phyloP scores from a whole-genome alignment of 345 rosid species.

The Citrus australasica region DNA sequence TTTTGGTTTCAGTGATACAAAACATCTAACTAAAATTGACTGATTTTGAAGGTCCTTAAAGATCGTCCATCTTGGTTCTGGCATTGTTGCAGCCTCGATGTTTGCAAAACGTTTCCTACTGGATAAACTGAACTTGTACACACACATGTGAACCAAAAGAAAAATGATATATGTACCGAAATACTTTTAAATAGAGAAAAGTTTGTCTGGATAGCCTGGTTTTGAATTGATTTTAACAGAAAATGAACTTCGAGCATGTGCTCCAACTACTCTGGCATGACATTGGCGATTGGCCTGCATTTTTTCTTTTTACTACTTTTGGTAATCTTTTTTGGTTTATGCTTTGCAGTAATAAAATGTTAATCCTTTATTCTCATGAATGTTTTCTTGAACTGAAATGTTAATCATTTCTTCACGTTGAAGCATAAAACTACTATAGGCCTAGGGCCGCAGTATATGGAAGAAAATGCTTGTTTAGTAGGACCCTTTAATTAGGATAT shows the following conservation, averaged over 20 bases:
- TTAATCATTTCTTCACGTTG: not conserved
- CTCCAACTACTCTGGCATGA: constrained; percentile 76
- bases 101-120: constrained; percentile 84
- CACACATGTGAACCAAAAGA: no score
- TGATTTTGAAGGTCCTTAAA: constrained; percentile 97
- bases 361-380: not conserved
- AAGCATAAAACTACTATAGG: not conserved
- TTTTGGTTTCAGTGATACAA: no score
- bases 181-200: no score
- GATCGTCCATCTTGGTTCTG: constrained; percentile 98
- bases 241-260: constrained; percentile 54
- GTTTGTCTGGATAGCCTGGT: no score
- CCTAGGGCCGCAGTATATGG: constrained; percentile 1
- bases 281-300: no score
- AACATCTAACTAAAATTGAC: constrained; percentile 6
- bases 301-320: no score
- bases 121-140: constrained; percentile 54
- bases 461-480: not conserved
- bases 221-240: no score
- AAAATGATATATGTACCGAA: no score
- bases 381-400: not conserved
- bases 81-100: constrained; percentile 96
- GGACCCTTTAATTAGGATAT: constrained; percentile 9
- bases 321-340: not conserved
- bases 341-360: not conserved